Percentiles rank a stretch among this genome's conserved stretches.
Evolutionary conservation across 2,329 filamentous ascomycete genomes (phyloP).

Genomic region (Stemphylium beticola): DNA sequence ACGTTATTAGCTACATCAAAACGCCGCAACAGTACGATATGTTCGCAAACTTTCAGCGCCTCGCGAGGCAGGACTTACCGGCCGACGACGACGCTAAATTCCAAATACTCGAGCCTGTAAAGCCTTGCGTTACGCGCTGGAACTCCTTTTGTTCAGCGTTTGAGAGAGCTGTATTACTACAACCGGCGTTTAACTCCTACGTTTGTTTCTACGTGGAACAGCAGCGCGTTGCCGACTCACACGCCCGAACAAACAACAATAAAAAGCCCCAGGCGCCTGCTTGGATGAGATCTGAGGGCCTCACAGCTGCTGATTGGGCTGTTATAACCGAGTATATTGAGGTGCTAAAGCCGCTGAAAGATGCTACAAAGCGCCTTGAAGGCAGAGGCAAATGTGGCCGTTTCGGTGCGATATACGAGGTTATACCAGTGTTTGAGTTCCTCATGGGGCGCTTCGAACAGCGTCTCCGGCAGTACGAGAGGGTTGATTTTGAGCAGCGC

Average conservation of each 20-base stretch:
- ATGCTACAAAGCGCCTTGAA: constrained; percentile 1
- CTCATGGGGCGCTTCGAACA: too few species aligned
- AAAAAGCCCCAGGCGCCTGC: too few species aligned
- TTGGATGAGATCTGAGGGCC: not conserved
- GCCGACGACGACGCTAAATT: not conserved
- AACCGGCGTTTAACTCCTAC: too few species aligned
- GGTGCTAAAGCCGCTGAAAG: constrained; percentile 1
- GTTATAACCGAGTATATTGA: constrained; percentile 7
- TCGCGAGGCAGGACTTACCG: not conserved
- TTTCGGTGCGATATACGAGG: not conserved
- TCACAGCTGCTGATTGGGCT: constrained; percentile 1
- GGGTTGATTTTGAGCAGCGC: too few species aligned
- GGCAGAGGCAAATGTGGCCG: not conserved
- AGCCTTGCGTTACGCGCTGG: too few species aligned
- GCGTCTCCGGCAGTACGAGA: too few species aligned
- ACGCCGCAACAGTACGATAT: not conserved
- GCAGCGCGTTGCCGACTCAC: too few species aligned
- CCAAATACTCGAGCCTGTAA: too few species aligned
- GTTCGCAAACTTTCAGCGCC: not conserved
- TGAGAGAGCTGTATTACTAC: too few species aligned
- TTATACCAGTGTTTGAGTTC: not conserved
- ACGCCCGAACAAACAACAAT: too few species aligned
- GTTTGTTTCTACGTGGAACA: too few species aligned
- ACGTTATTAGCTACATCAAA: not conserved
- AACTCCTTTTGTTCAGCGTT: too few species aligned